Evolutionary conservation across 257 asterid species (phyloP).

Genomic region (Oldenlandia corymbosa): DNA sequence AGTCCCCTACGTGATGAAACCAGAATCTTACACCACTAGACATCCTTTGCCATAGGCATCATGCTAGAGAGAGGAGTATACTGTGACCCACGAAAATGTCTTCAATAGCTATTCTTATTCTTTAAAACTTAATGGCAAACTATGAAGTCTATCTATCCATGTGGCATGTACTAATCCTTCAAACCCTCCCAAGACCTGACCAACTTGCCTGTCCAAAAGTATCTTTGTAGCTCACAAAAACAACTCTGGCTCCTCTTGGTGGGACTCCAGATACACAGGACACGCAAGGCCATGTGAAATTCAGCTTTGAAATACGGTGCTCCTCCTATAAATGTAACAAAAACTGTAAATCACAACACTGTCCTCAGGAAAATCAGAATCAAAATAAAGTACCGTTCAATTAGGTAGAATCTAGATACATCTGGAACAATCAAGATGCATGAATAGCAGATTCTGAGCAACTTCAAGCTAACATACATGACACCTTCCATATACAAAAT

Average conservation of each 20-base stretch:
- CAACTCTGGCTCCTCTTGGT: slow-evolving; percentile 64
- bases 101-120: not conserved
- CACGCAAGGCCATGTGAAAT: slow-evolving; percentile 87
- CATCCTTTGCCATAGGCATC: not conserved
- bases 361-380: not conserved
- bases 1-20: slow-evolving; percentile 2
- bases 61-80: not conserved
- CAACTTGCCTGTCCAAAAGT: slow-evolving; percentile 61
- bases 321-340: slow-evolving; percentile 60
- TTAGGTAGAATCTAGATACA: not conserved
- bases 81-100: not conserved
- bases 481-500: not conserved
- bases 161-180: not conserved
- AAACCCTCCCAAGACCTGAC: not conserved
- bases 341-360: slow-evolving; percentile 10
- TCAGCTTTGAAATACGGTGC: slow-evolving; percentile 60
- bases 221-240: slow-evolving; percentile 69
- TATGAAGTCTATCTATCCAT: not conserved
- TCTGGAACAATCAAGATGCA: not conserved
- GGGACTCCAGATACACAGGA: slow-evolving; percentile 70
- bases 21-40: not conserved
- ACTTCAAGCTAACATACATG: not conserved
- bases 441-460: not conserved
- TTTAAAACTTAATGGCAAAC: not conserved
- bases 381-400: not conserved